Base-by-base conservation (phyloP, 1,284 basidiomycete genomes). In the Leccinum fallax region DNA sequence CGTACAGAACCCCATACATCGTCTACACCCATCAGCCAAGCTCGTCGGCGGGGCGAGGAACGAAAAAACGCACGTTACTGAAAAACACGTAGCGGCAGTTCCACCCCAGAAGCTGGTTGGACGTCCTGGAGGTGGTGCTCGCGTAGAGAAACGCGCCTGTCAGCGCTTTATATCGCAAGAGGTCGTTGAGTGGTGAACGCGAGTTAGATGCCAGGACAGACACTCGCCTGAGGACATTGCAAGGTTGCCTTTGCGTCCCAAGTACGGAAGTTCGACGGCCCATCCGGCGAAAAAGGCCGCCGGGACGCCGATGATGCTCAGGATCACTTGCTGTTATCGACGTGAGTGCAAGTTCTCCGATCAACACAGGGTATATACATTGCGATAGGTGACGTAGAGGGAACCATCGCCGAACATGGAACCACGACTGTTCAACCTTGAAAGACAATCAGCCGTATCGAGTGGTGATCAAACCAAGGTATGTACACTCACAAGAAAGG, bases 1-100 rank as follows among this genome's bases (percentile, higher is more conserved):
- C 87, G 64, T 90, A 92, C 11, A 91, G 73, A 4, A 90, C 85
- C 11, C 87, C 88, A 67, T 90, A 91, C 88, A 91, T 90, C 62
- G 88, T 82, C 79, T 85, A 69, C 16, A 16, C 19, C 15, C 28
- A n/a, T n/a, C n/a, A n/a, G n/a, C n/a, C n/a, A n/a, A n/a, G n/a
- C n/a, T n/a, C n/a, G n/a, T n/a, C n/a, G n/a, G n/a, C n/a, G n/a
- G n/a, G n/a, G n/a, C n/a, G n/a, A n/a, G n/a, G n/a, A n/a, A n/a
- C n/a, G n/a, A n/a, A n/a, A n/a, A n/a, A n/a, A n/a, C 77, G 60
- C 58, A 84, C 82, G 68, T 87, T 88, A 66, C 81, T 84, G 65
- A 77, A 81, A 69, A 88, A 85, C 24, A 78, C 81, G 66, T 87
- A 88, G 21, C 84, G 87, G 66, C 88, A 90, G 69, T 90, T 90